Base-by-base conservation (phyloP, 163 green algal genomes). In the Prototheca stagnorum region DNA sequence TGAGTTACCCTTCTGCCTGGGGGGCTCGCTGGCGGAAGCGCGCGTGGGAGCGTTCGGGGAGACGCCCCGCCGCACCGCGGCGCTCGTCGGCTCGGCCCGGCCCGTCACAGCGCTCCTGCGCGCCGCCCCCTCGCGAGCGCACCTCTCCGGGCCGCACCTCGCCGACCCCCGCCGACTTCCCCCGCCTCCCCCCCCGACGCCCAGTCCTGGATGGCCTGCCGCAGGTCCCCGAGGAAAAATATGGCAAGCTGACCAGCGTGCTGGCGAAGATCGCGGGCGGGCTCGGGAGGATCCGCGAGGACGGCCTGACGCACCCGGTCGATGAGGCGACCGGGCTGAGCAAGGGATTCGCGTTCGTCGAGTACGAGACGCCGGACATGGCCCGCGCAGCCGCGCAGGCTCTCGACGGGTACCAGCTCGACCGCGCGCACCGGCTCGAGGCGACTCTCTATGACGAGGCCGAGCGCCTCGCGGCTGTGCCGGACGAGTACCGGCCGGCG, bases 191-290 rank as follows among this genome's bases (percentile, higher is more conserved):
- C 51, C n/a, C 33, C 5, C 31, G 29, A 26, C 14, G 6, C 51
- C 61, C 71, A 92, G 86, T 96, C 15, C 84, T 98, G 23, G 82
- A 94, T 52, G 87, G 92, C 60, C 54, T 97, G 46, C 91, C 91
- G 5, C 56, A 81, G 29, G 82, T 96, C 19, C 54, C 68, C 9
- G 56, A 69, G 19, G 86, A 93, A 51, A 99, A 99, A 68, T 80
- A 81, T 43, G 86, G 93, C 1, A 99, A 93, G 73, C 80, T 99
- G 44, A 62, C 62, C 11, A 72, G 47, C 25, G 79, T 96, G 21
- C 52, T 96, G 11, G 77, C 64, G 27, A 94, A 88, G 61, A 80
- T 97, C 29, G 88, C 87, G 49, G 47, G 66, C 39, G 75, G 86
- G 43, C 75, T 85, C 27, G 85, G 85, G 34, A 69, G 44, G 46